Evolutionary conservation across 306 rosid species (phyloP).

Genomic region (Morella rubra): DNA sequence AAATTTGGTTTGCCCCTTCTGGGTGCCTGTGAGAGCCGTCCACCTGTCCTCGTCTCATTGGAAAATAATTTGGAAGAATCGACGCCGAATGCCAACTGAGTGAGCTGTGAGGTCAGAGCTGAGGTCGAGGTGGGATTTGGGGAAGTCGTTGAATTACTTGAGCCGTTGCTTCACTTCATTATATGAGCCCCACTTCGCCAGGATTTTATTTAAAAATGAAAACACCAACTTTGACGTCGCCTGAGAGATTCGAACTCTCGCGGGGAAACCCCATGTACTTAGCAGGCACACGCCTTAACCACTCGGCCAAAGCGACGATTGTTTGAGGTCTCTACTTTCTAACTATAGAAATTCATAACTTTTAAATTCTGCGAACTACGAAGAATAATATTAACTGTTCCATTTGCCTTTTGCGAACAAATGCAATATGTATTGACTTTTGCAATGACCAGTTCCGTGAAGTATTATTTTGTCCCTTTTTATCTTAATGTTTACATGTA

Average conservation of each 20-base stretch:
- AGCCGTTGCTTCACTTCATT: too few relatives aligned
- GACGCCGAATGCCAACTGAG: not conserved
- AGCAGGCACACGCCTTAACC: slow-evolving; percentile 86
- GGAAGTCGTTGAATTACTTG: not conserved
- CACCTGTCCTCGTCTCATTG: not conserved
- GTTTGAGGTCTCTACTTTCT: too few relatives aligned
- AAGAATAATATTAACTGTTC: too few relatives aligned
- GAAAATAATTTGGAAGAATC: not conserved
- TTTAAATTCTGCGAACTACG: too few relatives aligned
- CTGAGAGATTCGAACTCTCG: slow-evolving; percentile 67
- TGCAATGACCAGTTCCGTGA: too few relatives aligned
- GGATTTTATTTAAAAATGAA: too few relatives aligned
- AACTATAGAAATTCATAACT: too few relatives aligned
- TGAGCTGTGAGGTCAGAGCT: not conserved
- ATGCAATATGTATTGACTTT: too few relatives aligned
- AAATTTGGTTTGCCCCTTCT: not conserved
- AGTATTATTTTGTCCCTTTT: too few relatives aligned
- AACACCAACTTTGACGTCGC: slow-evolving; percentile 18
- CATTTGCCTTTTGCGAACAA: too few relatives aligned
- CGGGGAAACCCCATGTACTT: slow-evolving; percentile 75
- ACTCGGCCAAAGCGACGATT: slow-evolving; percentile 74
- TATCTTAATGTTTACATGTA: too few relatives aligned
- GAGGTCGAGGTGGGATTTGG: not conserved
- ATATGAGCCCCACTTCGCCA: too few relatives aligned
- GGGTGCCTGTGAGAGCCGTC: not conserved